Conservation (phyloP, 164 flowering plant species). For the Stephania yunnanensis region DNA sequence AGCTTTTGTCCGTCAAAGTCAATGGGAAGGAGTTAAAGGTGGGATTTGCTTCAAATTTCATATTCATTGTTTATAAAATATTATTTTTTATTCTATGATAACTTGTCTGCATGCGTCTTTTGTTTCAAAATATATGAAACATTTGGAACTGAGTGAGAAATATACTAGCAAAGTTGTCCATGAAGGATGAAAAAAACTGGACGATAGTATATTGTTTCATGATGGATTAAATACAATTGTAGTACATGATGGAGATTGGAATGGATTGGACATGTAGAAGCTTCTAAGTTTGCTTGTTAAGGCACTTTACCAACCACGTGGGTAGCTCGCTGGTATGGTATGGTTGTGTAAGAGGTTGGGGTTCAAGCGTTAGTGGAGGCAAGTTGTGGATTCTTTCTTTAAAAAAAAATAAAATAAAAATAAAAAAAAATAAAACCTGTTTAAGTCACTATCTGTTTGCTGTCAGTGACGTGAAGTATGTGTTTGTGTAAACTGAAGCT, state of each 20-base stretch:
- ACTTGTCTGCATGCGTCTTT: background rate
- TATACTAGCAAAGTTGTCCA: background rate
- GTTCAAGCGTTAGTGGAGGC: too few relatives aligned
- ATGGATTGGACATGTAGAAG: background rate
- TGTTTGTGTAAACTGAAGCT: background rate
- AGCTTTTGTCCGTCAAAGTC: constrained; percentile 61
- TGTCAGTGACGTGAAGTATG: background rate
- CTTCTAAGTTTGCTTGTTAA: background rate
- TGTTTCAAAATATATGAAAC: background rate
- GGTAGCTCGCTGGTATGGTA: too few relatives aligned
- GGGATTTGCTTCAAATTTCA: constrained; percentile 1
- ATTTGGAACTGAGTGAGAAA: background rate
- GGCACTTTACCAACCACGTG: too few relatives aligned
- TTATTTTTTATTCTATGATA: background rate
- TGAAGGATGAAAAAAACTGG: background rate
- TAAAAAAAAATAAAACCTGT: background rate
- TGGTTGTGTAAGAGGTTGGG: too few relatives aligned
- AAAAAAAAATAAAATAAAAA: too few relatives aligned
- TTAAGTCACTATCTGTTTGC: background rate
- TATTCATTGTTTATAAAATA: background rate
- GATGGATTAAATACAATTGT: background rate
- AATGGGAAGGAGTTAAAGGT: constrained; percentile 66
- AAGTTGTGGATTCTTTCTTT: too few relatives aligned
- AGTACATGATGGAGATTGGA: background rate
- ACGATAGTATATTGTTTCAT: background rate